These are phyloP conservation scores for Saccharomycopsis crataegensis DNA, from an alignment of 1,139 yeast genomes.

Conservation along the genomic window DNA sequence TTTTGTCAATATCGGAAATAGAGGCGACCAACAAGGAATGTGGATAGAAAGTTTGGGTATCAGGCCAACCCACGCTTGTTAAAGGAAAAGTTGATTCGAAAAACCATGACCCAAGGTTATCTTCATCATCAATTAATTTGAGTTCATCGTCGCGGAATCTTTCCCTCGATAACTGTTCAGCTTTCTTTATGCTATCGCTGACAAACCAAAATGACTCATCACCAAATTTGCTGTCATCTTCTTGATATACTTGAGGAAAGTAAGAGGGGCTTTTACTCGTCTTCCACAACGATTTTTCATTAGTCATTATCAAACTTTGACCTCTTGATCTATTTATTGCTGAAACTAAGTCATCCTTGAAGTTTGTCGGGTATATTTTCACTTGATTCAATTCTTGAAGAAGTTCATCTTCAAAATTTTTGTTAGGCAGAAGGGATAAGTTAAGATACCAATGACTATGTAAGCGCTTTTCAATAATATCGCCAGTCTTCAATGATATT, in stretches of 20 bases:
- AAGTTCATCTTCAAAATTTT: not conserved
- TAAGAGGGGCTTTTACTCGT: conserved; percentile 66
- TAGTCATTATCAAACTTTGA: not conserved
- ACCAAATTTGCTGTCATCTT: conserved; percentile 51
- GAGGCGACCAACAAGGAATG: conserved; percentile 90
- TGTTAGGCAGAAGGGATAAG: not conserved
- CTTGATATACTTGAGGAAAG: conserved; percentile 39
- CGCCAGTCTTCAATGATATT: conserved; percentile 91
- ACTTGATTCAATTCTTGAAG: not conserved
- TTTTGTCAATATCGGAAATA: conserved; percentile 98
- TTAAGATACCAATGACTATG: conserved; percentile 95
- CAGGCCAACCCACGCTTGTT: conserved; percentile 94
- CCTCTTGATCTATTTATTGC: not conserved
- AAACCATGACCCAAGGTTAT: conserved; percentile 97
- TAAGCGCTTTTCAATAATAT: conserved; percentile 88
- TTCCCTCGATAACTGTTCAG: conserved; percentile 67
- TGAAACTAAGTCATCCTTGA: not conserved
- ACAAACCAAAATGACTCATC: conserved; percentile 83
- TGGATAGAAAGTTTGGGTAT: conserved; percentile 50
- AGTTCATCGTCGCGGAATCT: conserved; percentile 60
- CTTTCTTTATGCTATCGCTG: conserved; percentile 77
- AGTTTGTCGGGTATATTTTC: not conserved
- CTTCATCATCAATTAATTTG: conserved; percentile 89
- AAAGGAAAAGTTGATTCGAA: conserved; percentile 94
- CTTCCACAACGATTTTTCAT: conserved; percentile 8